A percentile compares a stretch with the other conserved stretches of the same genome.
Conservation (phyloP, 208 protist genomes). For the Herpetomonas samuelpessoai region DNA sequence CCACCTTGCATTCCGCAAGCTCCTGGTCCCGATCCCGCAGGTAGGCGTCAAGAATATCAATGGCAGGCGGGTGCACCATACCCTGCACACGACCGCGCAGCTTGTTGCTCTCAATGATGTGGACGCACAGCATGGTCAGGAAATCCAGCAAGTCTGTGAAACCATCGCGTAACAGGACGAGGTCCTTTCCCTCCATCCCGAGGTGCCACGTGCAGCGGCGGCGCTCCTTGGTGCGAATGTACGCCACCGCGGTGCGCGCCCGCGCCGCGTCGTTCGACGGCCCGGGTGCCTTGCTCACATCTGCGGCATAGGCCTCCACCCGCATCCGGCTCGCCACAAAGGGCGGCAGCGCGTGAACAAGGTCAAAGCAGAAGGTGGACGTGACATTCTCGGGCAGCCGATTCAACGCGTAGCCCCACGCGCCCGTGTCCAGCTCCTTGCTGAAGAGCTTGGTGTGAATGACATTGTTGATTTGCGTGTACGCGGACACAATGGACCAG, state of each 20-base stretch:
- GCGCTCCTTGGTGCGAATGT: slow-evolving; percentile 78
- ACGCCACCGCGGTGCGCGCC: slow-evolving; percentile 48
- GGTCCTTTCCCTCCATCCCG: slow-evolving; percentile 82
- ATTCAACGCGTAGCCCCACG: slow-evolving; percentile 84
- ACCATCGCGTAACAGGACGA: slow-evolving; percentile 83
- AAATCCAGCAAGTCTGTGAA: slow-evolving; percentile 90
- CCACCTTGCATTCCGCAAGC: slow-evolving; percentile 15
- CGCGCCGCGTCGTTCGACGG: slow-evolving; percentile 8
- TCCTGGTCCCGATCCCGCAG: slow-evolving; percentile 58
- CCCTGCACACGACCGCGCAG: slow-evolving; percentile 76
- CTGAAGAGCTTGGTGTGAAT: slow-evolving; percentile 84
- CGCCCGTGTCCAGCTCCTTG: slow-evolving; percentile 74
- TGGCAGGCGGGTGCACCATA: slow-evolving; percentile 79
- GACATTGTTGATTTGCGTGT: slow-evolving; percentile 79
- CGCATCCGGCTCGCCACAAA: slow-evolving; percentile 82
- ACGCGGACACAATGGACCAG: slow-evolving; percentile 78
- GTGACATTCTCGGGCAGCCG: slow-evolving; percentile 76
- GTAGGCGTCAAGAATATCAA: slow-evolving; percentile 79
- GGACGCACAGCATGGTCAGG: slow-evolving; percentile 84
- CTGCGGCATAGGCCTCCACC: slow-evolving; percentile 53
- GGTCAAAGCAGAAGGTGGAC: slow-evolving; percentile 82
- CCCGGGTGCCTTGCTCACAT: slow-evolving; percentile 42
- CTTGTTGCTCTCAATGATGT: slow-evolving; percentile 91
- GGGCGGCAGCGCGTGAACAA: slow-evolving; percentile 72
- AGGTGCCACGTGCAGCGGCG: slow-evolving; percentile 86